phyloP scores from a whole-genome alignment of 805 yeast genomes.

The Cyberlindnera suaveolens region DNA sequence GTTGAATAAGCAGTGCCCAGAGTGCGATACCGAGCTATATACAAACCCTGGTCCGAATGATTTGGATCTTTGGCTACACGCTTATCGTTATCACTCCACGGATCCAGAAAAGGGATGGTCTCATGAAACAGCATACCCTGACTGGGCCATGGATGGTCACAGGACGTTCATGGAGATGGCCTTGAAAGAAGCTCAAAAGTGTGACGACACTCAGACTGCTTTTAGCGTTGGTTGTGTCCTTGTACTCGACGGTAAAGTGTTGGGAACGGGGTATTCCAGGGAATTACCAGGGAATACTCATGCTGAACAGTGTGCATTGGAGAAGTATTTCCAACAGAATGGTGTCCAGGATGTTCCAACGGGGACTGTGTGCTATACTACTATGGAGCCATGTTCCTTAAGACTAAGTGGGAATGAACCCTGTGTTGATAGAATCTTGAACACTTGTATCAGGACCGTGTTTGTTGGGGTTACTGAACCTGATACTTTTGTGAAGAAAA shows the following conservation, averaged over 20 bases:
- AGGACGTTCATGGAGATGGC: slow-evolving; percentile 68
- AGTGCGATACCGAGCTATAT: slow-evolving; percentile 66
- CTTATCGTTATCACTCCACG: slow-evolving; percentile 66
- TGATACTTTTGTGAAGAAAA: slow-evolving; percentile 75
- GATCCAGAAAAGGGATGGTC: slow-evolving; percentile 25
- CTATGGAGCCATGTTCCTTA: slow-evolving; percentile 95
- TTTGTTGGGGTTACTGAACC: slow-evolving; percentile 94
- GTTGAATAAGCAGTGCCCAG: slow-evolving; percentile 50
- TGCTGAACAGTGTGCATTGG: slow-evolving; percentile 93
- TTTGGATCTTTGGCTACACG: slow-evolving; percentile 86
- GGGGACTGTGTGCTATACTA: slow-evolving; percentile 82
- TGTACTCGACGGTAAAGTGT: slow-evolving; percentile 51
- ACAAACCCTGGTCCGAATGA: slow-evolving; percentile 89
- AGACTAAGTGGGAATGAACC: slow-evolving; percentile 88
- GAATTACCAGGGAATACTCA: slow-evolving; percentile 94
- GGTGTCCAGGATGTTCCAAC: slow-evolving; percentile 43
- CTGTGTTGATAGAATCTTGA: slow-evolving; percentile 74
- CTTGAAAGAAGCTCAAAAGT: slow-evolving; percentile 67
- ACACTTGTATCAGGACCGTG: slow-evolving; percentile 54
- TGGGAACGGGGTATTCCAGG: slow-evolving; percentile 84
- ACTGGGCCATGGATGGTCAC: slow-evolving; percentile 50
- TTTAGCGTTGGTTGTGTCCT: slow-evolving; percentile 92
- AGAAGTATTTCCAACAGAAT: slow-evolving; percentile 49
- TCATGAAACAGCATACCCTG: slow-evolving; percentile 21
- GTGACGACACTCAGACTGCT: slow-evolving; percentile 79